These are phyloP conservation scores for Cyclaneusma minus DNA, from an alignment of 2,329 filamentous ascomycete genomes.

Conservation along the genomic window DNA sequence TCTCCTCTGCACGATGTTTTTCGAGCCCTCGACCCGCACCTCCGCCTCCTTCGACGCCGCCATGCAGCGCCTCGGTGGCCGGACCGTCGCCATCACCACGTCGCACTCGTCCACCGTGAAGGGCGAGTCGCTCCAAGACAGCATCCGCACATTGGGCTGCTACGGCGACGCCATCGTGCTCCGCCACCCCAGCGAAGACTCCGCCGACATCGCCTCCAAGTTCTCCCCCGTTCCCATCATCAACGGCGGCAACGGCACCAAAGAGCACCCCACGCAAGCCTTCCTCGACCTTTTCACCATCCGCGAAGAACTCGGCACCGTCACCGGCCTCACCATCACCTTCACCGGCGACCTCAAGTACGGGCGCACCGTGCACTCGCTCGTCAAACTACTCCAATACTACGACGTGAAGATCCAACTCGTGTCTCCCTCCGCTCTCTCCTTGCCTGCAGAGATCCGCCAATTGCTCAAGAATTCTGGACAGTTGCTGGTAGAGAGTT, in stretches of 20 bases:
- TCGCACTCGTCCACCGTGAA: conserved; percentile 81
- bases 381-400: conserved; percentile 85
- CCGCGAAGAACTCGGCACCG: conserved; percentile 89
- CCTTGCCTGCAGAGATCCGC: conserved; percentile 60
- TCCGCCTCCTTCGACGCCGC: conserved; percentile 93
- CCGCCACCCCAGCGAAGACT: conserved; percentile 73
- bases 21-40: conserved; percentile 90
- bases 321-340: conserved; percentile 89
- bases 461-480: conserved; percentile 57
- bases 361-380: conserved; percentile 86
- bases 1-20: conserved; percentile 87
- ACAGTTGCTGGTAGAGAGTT: conserved; percentile 62
- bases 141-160: conserved; percentile 81
- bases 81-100: conserved; percentile 69
- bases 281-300: conserved; percentile 98
- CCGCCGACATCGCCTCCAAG: conserved; percentile 68
- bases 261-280: conserved; percentile 93
- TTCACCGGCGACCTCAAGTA: conserved; percentile 90
- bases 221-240: conserved; percentile 85
- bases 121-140: conserved; percentile 87
- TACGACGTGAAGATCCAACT: conserved; percentile 93
- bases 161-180: conserved; percentile 95
- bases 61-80: conserved; percentile 93
- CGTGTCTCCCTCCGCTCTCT: conserved; percentile 65
- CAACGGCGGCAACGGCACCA: conserved; percentile 91